Evolutionary conservation across 2,329 filamentous ascomycete genomes (phyloP).

Genomic region (Cladosporium sp.): DNA sequence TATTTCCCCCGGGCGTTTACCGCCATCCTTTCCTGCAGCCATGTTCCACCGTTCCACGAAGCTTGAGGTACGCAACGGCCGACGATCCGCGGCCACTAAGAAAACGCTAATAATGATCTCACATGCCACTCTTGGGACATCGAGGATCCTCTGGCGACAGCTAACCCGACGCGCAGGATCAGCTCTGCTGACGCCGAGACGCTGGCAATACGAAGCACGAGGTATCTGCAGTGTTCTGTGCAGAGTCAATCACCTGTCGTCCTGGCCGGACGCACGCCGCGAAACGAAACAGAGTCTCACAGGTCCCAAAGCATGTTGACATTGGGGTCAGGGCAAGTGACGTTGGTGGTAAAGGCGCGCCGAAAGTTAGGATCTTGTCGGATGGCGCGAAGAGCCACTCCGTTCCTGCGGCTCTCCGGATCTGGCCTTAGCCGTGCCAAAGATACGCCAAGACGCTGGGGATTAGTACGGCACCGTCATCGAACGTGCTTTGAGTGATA

Average conservation of each 20-base stretch:
- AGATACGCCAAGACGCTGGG: neutral
- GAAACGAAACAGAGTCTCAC: neutral
- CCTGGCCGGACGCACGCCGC: too few relatives aligned
- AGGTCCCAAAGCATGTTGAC: neutral
- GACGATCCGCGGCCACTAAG: neutral
- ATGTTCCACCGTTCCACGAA: neutral
- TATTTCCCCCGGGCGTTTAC: too few relatives aligned
- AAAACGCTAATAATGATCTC: neutral
- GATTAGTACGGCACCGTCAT: neutral
- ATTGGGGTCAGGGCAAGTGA: neutral
- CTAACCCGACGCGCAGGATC: neutral
- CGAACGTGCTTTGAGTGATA: neutral
- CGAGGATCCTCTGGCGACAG: too few relatives aligned
- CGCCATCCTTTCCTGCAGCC: too few relatives aligned
- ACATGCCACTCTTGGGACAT: neutral
- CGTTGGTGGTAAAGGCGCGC: slow-evolving; percentile 3
- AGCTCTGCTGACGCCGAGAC: slow-evolving; percentile 2
- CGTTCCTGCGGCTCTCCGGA: slow-evolving; percentile 3
- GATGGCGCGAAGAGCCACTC: slow-evolving; percentile 4
- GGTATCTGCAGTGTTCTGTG: neutral
- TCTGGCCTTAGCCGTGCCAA: neutral
- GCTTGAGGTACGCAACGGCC: slow-evolving; percentile 1
- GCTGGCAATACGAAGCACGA: neutral
- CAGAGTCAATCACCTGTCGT: neutral
- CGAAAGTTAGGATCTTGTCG: slow-evolving; percentile 2